phyloP scores from a whole-genome alignment of 2,329 filamentous ascomycete species.

The Penicillium occitanis region DNA sequence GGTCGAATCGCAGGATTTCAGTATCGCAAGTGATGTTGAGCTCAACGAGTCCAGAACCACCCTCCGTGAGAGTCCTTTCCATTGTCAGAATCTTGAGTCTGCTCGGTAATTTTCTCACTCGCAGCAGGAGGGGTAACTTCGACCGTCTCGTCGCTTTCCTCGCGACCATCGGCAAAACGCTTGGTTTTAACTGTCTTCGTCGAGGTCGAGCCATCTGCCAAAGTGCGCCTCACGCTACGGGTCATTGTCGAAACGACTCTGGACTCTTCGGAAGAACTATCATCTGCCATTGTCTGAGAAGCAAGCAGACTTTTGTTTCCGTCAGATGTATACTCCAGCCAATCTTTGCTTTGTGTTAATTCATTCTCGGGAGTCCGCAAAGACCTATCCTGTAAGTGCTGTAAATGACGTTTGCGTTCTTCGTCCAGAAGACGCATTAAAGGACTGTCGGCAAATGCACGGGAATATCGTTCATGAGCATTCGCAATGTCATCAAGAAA shows the following conservation, averaged over 20 bases:
- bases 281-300: constrained; percentile 22
- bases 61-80: constrained; percentile 5
- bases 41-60: constrained; percentile 22
- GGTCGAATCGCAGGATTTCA: not conserved
- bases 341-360: constrained; percentile 28
- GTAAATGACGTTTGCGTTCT: constrained; percentile 30
- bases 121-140: constrained; percentile 38
- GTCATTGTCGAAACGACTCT: constrained; percentile 57
- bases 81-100: not conserved
- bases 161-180: constrained; percentile 60
- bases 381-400: constrained; percentile 24
- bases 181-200: constrained; percentile 59
- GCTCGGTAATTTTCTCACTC: not conserved
- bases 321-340: constrained; percentile 26
- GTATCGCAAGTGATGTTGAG: too few relatives aligned
- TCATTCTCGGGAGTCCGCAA: constrained; percentile 20
- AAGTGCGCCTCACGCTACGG: constrained; percentile 55
- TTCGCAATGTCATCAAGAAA: constrained; percentile 43
- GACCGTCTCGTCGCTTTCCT: constrained; percentile 58
- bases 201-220: constrained; percentile 58
- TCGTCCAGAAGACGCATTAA: constrained; percentile 38
- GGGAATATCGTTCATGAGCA: constrained; percentile 34
- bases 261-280: constrained; percentile 26
- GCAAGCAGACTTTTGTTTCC: constrained; percentile 18
- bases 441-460: constrained; percentile 33